Conservation (phyloP, 139 green algal species). For the Coelastrella sp. region DNA sequence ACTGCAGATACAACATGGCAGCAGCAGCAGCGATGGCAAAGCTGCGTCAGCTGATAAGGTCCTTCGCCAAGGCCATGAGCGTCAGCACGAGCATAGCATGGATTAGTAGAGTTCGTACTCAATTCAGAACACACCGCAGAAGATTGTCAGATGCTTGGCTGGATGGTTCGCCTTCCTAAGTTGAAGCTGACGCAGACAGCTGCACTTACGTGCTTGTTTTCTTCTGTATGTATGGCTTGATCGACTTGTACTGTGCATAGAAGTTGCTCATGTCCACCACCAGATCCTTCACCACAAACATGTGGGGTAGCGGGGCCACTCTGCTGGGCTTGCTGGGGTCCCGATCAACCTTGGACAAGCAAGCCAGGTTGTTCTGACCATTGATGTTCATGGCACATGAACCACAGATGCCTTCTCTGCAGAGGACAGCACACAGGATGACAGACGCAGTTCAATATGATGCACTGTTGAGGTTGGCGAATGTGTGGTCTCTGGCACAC, state of each 20-base stretch:
- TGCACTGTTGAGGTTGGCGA: too few species aligned
- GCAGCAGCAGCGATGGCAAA: background rate
- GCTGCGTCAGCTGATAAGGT: background rate
- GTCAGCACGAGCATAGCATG: background rate
- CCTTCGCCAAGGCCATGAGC: too few species aligned
- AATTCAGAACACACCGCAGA: background rate
- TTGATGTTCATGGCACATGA: conserved; percentile 99
- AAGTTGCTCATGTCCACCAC: conserved; percentile 99
- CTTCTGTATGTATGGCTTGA: conserved; percentile 97
- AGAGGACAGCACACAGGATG: background rate
- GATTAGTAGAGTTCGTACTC: background rate
- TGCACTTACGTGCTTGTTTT: conserved; percentile 53
- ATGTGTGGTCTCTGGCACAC: too few species aligned
- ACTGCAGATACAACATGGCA: background rate
- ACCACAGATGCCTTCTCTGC: conserved; percentile 98
- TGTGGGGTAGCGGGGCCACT: conserved; percentile 98
- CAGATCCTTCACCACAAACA: conserved; percentile 98
- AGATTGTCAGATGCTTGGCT: background rate
- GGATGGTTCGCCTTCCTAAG: background rate
- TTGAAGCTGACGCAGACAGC: background rate
- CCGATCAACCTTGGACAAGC: conserved; percentile 89
- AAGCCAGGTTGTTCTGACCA: conserved; percentile 96
- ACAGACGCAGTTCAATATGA: too few species aligned
- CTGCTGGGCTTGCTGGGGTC: conserved; percentile 71
- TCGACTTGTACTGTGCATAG: conserved; percentile 99